phyloP scores from a whole-genome alignment of 2,329 filamentous ascomycete species.

The Furcasterigmium sp. region DNA sequence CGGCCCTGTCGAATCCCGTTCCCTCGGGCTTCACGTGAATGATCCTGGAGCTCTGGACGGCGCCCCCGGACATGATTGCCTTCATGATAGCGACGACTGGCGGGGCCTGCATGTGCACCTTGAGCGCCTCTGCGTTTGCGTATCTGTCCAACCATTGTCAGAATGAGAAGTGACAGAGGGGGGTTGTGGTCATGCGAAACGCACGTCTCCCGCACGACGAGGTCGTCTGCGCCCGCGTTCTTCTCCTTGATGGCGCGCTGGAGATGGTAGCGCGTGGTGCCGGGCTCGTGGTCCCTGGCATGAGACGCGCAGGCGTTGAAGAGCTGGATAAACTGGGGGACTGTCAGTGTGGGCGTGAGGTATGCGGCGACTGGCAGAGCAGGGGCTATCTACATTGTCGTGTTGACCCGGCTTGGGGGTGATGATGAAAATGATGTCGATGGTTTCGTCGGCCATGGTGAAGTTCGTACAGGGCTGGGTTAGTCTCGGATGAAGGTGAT shows the following conservation, averaged over 20 bases:
- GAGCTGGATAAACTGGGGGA: conserved; percentile 15
- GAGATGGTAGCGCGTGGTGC: conserved; percentile 18
- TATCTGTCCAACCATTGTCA: conserved; percentile 11
- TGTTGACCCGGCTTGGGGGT: conserved; percentile 20
- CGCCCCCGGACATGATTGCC: conserved; percentile 8
- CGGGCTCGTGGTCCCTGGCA: conserved; percentile 17
- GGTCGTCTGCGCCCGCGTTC: conserved; percentile 14
- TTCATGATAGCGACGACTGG: conserved; percentile 14
- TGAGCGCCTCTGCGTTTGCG: conserved; percentile 15
- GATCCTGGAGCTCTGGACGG: conserved; percentile 4
- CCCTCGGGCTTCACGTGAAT: conserved; percentile 1
- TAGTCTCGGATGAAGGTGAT: no score
- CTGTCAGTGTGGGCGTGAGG: conserved; percentile 1
- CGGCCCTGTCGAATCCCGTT: conserved; percentile 1
- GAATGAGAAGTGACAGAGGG: no score
- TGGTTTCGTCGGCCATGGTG: conserved; percentile 10
- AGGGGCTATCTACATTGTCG: conserved; percentile 11
- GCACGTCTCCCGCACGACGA: conserved; percentile 20
- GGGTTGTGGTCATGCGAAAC: no score
- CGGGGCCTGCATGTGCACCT: conserved; percentile 14
- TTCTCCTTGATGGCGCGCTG: conserved; percentile 16
- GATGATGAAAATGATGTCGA: conserved; percentile 19
- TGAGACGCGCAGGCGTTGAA: conserved; percentile 15
- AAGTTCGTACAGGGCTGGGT: no score
- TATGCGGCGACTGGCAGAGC: background rate